A percentile compares a stretch with the other conserved stretches of the same genome.
These are phyloP conservation scores for Copromyces sp. DNA, from an alignment of 495 filamentous ascomycete species.

Conservation along the genomic window DNA sequence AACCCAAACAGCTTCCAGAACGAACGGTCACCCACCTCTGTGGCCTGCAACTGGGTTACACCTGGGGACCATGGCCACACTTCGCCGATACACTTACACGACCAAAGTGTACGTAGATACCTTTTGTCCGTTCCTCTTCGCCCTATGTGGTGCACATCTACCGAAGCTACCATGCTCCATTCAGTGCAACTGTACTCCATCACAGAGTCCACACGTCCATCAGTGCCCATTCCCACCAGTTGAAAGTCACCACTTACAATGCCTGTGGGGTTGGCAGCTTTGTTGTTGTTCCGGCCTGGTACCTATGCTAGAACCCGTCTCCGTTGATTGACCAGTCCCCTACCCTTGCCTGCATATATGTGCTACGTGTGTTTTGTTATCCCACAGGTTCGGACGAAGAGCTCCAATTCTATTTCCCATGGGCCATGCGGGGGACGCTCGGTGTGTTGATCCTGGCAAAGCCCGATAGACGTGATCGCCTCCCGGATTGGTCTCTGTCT, in stretches of 20 bases:
- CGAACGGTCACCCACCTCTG: background rate
- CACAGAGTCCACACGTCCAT: background rate
- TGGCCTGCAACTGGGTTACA: background rate
- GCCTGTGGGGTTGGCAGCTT: background rate
- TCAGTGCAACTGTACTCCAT: background rate
- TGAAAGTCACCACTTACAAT: background rate
- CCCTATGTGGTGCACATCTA: background rate
- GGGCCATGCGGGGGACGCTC: background rate
- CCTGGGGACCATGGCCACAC: background rate
- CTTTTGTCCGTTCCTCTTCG: background rate
- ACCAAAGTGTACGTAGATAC: background rate
- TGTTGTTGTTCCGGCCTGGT: background rate
- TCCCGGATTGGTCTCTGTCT: background rate
- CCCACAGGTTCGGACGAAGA: background rate
- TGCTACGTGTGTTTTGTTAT: background rate
- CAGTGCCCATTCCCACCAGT: background rate
- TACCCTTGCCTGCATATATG: background rate
- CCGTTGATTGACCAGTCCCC: background rate
- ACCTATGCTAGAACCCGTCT: background rate
- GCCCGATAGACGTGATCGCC: background rate
- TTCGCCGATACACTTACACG: background rate
- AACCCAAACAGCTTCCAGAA: background rate
- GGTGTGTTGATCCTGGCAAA: background rate
- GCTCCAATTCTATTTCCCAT: background rate
- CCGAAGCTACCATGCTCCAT: background rate